Evolutionary conservation across 441 rosid species (phyloP), one percentile per base, ranked within the genome.

Genomic region (Manihot esculenta): DNA sequence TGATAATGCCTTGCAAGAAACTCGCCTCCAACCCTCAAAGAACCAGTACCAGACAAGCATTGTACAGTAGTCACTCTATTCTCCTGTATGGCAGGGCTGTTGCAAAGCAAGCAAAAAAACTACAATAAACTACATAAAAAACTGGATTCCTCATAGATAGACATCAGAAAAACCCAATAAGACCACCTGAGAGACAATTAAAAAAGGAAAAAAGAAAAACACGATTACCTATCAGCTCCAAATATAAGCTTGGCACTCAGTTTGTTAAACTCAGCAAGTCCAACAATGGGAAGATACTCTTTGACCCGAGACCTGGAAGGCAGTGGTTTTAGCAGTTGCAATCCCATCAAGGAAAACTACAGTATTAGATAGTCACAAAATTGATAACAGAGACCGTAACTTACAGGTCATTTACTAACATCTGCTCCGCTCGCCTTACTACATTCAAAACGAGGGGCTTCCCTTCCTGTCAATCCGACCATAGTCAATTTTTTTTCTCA

Each of bases 31-130:
- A 95, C 97, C 84, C 99, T 87, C 72, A 95, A 47, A 44, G 99
- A 93, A 81, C 99, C 99, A 35, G 98, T 95, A 62, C 99, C 98
- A 69, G 99, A 95, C 84, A 95, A 87, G 79, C 97, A 86, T 82
- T 91, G 98, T 38, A 95, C 97, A 12, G 99, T 95, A 38, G 98
- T 82, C 75, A 95, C 86, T 73, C 98, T 88, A 58, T 88, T 88
- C 82, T 89, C 97, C 72, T 77, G 81, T 60, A 95, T 85, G 60
- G 96, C 91, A 47, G 90, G 95, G 85, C 99, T 95, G 71, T 78
- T 61, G 49, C 18, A 62, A 5, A 62, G 23, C 62, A 27, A 54
- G 38, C 53, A 50, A 8, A 64, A 56, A 2, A 26, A 23, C 67
- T 30, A 68, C 3, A 51, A 26, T 18, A 58, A 27, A 50, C 1